phyloP scores from a whole-genome alignment of 2,329 filamentous ascomycete species.

The Diaporthe batatas region DNA sequence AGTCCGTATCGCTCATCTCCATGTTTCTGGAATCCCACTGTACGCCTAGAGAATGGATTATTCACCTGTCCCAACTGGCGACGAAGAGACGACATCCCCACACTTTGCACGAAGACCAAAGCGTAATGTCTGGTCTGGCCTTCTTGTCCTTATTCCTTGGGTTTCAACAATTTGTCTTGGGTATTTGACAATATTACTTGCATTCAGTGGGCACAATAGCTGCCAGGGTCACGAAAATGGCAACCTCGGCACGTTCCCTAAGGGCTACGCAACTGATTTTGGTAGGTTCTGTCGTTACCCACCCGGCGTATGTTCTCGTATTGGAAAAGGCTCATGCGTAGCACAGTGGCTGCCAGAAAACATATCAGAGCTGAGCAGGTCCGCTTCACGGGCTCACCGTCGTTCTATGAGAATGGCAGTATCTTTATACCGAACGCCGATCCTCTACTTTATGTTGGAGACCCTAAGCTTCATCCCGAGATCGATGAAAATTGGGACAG shows the following conservation, averaged over 20 bases:
- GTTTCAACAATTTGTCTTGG: constrained; percentile 2
- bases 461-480: background rate
- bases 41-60: background rate
- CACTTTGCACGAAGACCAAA: background rate
- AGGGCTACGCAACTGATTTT: background rate
- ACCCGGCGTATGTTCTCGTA: background rate
- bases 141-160: background rate
- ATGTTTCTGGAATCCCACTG: background rate
- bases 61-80: background rate
- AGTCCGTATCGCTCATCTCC: background rate
- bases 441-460: background rate
- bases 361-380: background rate
- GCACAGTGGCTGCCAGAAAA: background rate
- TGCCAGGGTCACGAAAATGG: background rate
- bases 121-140: background rate
- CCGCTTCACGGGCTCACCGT: constrained; percentile 1
- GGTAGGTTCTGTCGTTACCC: background rate
- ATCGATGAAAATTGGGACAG: background rate
- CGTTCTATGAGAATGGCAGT: constrained; percentile 4
- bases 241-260: background rate
- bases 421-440: background rate
- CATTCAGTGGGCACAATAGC: background rate
- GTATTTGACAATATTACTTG: background rate
- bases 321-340: background rate
- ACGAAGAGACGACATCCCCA: background rate